phyloP scores from a whole-genome alignment of 2,329 filamentous ascomycete species.

The Phialophora macrospora region DNA sequence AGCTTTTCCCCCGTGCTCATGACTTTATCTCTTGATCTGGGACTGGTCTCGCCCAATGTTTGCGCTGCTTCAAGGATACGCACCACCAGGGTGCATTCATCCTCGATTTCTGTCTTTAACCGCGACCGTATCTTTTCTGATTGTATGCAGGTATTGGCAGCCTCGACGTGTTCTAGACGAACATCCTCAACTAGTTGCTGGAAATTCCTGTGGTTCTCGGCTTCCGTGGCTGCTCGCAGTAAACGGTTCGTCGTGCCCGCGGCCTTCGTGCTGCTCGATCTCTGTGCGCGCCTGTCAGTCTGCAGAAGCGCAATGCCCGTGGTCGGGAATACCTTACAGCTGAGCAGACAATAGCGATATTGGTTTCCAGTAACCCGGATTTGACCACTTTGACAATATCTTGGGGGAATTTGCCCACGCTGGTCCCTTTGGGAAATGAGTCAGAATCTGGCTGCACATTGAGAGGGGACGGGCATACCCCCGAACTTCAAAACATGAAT shows the following conservation, averaged over 20 bases:
- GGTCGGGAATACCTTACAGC: conserved; percentile 52
- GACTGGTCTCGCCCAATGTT: conserved; percentile 70
- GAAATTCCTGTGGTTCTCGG: conserved; percentile 62
- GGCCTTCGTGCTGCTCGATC: conserved; percentile 91
- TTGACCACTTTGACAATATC: conserved; percentile 75
- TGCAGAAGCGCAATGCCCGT: background rate
- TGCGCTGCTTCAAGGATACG: conserved; percentile 73
- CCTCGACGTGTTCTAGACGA: conserved; percentile 77
- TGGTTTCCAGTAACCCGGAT: conserved; percentile 68
- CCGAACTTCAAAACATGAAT: conserved; percentile 37
- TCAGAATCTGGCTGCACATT: background rate
- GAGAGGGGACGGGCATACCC: conserved; percentile 16
- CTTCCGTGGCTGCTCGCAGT: conserved; percentile 56
- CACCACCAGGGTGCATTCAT: conserved; percentile 78
- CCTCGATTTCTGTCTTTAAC: conserved; percentile 70
- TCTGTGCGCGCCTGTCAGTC: conserved; percentile 37
- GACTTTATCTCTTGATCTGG: conserved; percentile 81
- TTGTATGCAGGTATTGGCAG: conserved; percentile 67
- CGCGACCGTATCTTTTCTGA: conserved; percentile 61
- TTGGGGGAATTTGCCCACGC: conserved; percentile 88
- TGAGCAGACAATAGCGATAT: conserved; percentile 92
- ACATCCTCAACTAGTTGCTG: conserved; percentile 79
- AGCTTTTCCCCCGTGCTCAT: conserved; percentile 96
- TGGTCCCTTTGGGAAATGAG: conserved; percentile 69
- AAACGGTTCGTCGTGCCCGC: conserved; percentile 87